Conservation (phyloP, 2,329 filamentous ascomycete genomes). For the Blumeria hordei region DNA sequence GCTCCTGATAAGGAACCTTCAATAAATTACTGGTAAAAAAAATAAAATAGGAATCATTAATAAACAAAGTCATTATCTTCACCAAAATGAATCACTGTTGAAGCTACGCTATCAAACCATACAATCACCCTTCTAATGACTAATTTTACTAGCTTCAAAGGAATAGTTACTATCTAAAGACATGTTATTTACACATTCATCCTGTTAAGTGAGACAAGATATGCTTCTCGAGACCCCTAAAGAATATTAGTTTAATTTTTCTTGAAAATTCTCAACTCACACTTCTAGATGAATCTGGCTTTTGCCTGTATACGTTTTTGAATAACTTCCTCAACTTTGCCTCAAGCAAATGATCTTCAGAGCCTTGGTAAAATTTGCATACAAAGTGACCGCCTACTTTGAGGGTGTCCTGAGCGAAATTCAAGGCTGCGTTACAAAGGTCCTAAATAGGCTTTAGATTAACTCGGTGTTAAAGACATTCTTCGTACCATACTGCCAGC, state of each 20-base stretch:
- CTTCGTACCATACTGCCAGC: conserved; percentile 70
- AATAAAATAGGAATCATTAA: conserved; percentile 10
- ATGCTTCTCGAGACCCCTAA: conserved; percentile 65
- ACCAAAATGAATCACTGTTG: too few relatives aligned
- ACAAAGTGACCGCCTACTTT: conserved; percentile 69
- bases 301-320: conserved; percentile 57
- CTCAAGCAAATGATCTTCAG: conserved; percentile 64
- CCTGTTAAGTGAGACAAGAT: conserved; percentile 56
- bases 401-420: conserved; percentile 68
- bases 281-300: conserved; percentile 71
- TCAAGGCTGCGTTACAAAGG: conserved; percentile 63
- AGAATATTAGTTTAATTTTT: conserved; percentile 1
- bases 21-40: too few relatives aligned
- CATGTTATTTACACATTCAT: conserved; percentile 19
- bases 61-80: too few relatives aligned
- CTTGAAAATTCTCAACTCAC: conserved; percentile 25
- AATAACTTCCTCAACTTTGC: conserved; percentile 53
- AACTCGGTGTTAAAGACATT: not conserved
- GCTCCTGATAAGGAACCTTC: not conserved
- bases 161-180: too few relatives aligned
- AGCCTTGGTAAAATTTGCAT: conserved; percentile 91
- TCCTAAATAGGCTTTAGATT: conserved; percentile 31
- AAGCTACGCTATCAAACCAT: too few relatives aligned
- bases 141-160: too few relatives aligned
- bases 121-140: too few relatives aligned